Conservation (phyloP, 768 basidiomycete species). For the Trametes villosa region DNA sequence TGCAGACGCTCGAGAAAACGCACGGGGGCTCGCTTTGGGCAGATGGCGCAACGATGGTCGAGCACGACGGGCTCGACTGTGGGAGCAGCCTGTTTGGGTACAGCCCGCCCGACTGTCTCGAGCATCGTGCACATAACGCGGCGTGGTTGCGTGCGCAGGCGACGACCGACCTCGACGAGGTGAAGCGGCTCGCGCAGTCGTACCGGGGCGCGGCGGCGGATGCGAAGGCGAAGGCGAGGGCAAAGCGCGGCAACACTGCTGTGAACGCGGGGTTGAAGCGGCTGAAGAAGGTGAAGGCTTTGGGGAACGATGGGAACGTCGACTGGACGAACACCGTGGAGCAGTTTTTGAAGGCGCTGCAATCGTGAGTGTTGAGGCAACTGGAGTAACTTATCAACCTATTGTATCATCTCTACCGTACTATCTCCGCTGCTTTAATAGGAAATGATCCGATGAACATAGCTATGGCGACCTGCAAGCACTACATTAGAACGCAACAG, state of each 20-base stretch:
- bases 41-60: conserved; percentile 60
- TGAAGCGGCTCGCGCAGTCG: conserved; percentile 67
- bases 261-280: conserved; percentile 13
- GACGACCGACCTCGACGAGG: conserved; percentile 68
- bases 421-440: background rate
- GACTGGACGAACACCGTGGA: conserved; percentile 31
- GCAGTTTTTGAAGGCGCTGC: conserved; percentile 22
- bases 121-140: conserved; percentile 64
- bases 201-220: conserved; percentile 33
- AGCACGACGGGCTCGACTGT: conserved; percentile 27
- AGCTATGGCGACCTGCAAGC: too few relatives aligned
- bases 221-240: conserved; percentile 39
- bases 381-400: conserved; percentile 11
- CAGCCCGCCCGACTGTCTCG: conserved; percentile 59
- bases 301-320: conserved; percentile 26
- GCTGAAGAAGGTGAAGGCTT: conserved; percentile 19
- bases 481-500: too few relatives aligned
- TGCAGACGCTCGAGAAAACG: conserved; percentile 65
- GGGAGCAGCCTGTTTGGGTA: conserved; percentile 55
- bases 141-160: conserved; percentile 81
- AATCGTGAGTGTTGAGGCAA: background rate
- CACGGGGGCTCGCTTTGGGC: conserved; percentile 67
- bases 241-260: too few relatives aligned
- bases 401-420: conserved; percentile 14
- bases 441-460: too few relatives aligned